Evolutionary conservation across 1,139 yeast genomes (phyloP), one percentile per base, ranked within the genome.

Genomic region (Pneumocystis jirovecii): DNA sequence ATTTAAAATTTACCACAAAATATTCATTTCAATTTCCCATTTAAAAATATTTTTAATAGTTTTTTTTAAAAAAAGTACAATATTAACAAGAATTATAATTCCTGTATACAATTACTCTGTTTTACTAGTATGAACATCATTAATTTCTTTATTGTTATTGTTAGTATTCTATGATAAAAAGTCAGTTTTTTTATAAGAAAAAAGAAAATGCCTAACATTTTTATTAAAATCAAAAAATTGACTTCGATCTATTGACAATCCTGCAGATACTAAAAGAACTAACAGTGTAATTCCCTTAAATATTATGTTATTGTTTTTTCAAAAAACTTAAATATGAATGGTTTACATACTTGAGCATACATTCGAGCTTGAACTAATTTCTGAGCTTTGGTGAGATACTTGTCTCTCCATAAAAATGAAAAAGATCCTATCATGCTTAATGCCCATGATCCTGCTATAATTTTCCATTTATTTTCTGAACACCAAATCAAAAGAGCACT

Each of bases 351-450:
- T 76, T 89, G 96, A 8, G 96, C 96, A 74, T 89, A 89, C 85
- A 89, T 89, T 82, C 96, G 86, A 39, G 96, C 96, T 75, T 88
- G 95, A 40, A 89, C 96, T 57, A 89, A 83, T 76, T 89, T 90
- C 77, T 90, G 96, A 4, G 96, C 79, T 67, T 82, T 82, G 66
- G 90, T 83, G 85, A 89, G 81, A 75, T 84, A 80, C 70, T 84
- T 86, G 76, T 89, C 96, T 71, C 81, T 82, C 78, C 88, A 86
- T 64, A 89, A 89, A 64, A 79, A 72, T 66, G 79, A 83, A 89
- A 95, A 89, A 1, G 96, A 86, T 0, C 95, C 96, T 70, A 82
- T 89, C 79, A 90, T 77, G 7, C 95, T 85, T 37, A 84, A 89
- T 25, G 89, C 96, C 97, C 97, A 90, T 1, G 90, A 81, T 64